Conservation (phyloP, 768 basidiomycete genomes). For the Leucosporidium scottii region DNA sequence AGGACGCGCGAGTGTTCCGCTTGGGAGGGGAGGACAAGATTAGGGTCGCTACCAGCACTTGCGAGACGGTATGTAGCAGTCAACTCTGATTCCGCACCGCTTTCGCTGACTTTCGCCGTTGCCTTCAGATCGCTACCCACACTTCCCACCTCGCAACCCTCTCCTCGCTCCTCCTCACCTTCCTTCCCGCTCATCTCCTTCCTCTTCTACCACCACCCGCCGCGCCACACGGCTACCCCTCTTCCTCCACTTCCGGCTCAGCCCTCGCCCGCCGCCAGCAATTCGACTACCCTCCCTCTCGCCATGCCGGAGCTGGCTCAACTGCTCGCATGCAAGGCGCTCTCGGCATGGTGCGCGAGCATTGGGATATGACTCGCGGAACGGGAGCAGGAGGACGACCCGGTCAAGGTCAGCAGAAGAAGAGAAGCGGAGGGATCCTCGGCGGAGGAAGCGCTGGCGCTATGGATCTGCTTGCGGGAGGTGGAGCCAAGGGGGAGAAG, state of each 20-base stretch:
- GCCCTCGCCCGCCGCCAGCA: conserved; percentile 20
- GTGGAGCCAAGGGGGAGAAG: not conserved
- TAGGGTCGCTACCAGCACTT: conserved; percentile 37
- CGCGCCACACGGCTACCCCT: conserved; percentile 26
- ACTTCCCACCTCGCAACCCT: conserved; percentile 30
- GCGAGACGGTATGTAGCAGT: conserved; percentile 32
- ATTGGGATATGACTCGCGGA: conserved; percentile 19
- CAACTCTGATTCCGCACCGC: not conserved
- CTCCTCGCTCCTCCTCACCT: conserved; percentile 26
- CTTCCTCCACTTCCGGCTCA: conserved; percentile 11
- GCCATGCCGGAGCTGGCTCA: conserved; percentile 17
- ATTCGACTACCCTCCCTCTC: conserved; percentile 24
- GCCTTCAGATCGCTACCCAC: conserved; percentile 27
- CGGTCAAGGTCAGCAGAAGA: not conserved
- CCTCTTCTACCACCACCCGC: conserved; percentile 27
- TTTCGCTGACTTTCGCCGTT: not conserved
- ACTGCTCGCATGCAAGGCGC: conserved; percentile 6
- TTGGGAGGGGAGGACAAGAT: conserved; percentile 40
- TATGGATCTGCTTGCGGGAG: not conserved
- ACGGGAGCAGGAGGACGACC: not conserved
- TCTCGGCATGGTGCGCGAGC: conserved; percentile 23
- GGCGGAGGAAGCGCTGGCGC: not conserved
- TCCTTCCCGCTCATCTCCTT: conserved; percentile 32
- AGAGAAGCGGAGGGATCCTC: not conserved
- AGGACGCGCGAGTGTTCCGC: conserved; percentile 57